These are phyloP conservation scores for Ogataea sp. DNA, from an alignment of 805 yeast genomes.

Conservation along the genomic window DNA sequence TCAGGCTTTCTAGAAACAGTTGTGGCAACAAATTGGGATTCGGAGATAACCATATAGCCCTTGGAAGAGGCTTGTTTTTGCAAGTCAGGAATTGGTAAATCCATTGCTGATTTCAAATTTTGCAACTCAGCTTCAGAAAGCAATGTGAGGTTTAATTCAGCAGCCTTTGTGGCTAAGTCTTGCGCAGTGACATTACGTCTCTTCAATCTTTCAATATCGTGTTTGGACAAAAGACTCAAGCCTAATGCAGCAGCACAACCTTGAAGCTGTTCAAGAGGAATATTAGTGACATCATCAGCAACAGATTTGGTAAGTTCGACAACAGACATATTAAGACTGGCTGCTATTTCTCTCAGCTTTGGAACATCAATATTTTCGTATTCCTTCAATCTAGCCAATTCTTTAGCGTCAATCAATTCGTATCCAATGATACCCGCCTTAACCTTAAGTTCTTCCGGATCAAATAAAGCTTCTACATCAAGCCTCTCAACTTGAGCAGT, in stretches of 20 bases:
- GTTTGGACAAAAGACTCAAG: slow-evolving; percentile 22
- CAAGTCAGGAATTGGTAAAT: slow-evolving; percentile 18
- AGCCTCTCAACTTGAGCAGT: slow-evolving; percentile 5
- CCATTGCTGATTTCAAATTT: slow-evolving; percentile 7
- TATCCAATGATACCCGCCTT: slow-evolving; percentile 13
- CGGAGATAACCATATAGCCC: slow-evolving; percentile 51
- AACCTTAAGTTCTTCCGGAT: slow-evolving; percentile 5
- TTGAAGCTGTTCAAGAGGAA: slow-evolving; percentile 7
- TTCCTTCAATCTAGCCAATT: slow-evolving; percentile 7
- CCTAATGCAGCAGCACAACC: slow-evolving; percentile 22
- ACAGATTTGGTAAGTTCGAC: slow-evolving; percentile 2
- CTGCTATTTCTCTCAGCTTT: slow-evolving; percentile 15
- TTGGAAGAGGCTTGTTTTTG: slow-evolving; percentile 31
- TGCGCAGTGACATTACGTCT: slow-evolving; percentile 20
- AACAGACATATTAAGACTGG: slow-evolving; percentile 9
- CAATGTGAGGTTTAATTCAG: slow-evolving; percentile 31
- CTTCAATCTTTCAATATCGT: slow-evolving; percentile 24
- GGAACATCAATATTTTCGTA: slow-evolving; percentile 3
- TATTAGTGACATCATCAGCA: neutral
- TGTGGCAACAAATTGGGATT: slow-evolving; percentile 53
- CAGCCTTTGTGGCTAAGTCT: slow-evolving; percentile 29
- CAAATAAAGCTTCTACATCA: slow-evolving; percentile 2
- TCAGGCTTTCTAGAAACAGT: slow-evolving; percentile 51
- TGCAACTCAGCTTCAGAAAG: slow-evolving; percentile 19
- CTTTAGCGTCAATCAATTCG: slow-evolving; percentile 8